Base-by-base conservation (phyloP, 345 rosid species). In the Bruguiera sexangula region DNA sequence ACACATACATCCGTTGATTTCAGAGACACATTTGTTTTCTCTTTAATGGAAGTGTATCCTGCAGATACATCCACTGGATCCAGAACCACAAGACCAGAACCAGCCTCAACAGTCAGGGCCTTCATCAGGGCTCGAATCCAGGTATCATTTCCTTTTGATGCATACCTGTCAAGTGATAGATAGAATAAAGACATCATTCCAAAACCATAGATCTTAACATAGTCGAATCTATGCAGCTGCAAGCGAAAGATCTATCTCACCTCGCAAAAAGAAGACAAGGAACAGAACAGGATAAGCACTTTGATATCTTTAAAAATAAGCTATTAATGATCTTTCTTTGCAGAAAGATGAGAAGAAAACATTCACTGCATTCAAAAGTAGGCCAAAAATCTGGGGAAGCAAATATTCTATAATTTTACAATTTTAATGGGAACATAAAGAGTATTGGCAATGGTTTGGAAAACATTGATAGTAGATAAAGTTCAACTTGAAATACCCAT, bases 71-170 rank as follows among this genome's bases (percentile, higher is more conserved):
- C 97, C 54, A 90, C 89, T 37, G 97, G 96, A 74, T 88, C 96
- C 63, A 95, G 84, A 82, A 95, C 86, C 71, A 85, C 80, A 74
- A 95, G 96, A 78, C 99, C 99, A 74, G 99, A 95, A 73, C 98
- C 99, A 71, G 98, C 85, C 84, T 95, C 99, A 61, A 95, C 75
- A 16, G 85, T 87, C 72, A 95, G 81, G 78, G 86, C 92, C 86
- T 92, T 95, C 80, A 88, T 78, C 66, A 87, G 78, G 53, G 98
- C 90, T 24, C 96, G 89, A 55, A 90, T 84, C 99, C 99, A 95
- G 57, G 81, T 88, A 81, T 92, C 99, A 82, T 88, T 88, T 75
- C 83, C 99, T 85, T 90, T 95, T 75, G 96, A 81, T 50, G 99
- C 97, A 81, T 83, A 91, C 97, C 98, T 93, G 79, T 81, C 64